A percentile compares a stretch with the other conserved stretches of the same genome.
Conservation (phyloP, 2,329 filamentous ascomycete genomes). For the Aspergillus quadrilineatus region DNA sequence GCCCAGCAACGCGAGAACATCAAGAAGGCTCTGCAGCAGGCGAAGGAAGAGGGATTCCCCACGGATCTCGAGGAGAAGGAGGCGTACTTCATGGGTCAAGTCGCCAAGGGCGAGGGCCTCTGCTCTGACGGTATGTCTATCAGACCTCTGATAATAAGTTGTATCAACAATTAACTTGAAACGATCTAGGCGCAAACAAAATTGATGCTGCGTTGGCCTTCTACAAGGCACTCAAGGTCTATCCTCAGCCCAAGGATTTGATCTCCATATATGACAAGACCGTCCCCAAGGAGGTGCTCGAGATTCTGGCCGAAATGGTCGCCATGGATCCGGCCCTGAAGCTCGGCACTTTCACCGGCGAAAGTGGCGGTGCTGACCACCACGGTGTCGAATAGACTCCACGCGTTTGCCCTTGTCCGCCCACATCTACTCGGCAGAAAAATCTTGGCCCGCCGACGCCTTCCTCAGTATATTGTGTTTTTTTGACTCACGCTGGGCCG, state of each 20-base stretch:
- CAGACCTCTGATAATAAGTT: neutral
- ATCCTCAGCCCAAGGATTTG: slow-evolving; percentile 86
- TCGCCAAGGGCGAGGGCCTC: slow-evolving; percentile 81
- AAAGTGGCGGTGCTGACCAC: slow-evolving; percentile 33
- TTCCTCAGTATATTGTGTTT: slow-evolving; percentile 15
- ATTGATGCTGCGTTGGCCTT: slow-evolving; percentile 90
- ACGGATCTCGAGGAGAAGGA: slow-evolving; percentile 88
- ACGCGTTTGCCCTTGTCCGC: slow-evolving; percentile 20
- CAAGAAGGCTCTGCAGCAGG: slow-evolving; percentile 71
- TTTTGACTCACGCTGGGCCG: slow-evolving; percentile 25
- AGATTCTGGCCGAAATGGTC: slow-evolving; percentile 97
- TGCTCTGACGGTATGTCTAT: slow-evolving; percentile 71
- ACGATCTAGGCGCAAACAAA: slow-evolving; percentile 38
- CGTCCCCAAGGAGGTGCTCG: slow-evolving; percentile 92
- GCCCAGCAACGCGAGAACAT: slow-evolving; percentile 62
- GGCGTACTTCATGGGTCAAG: slow-evolving; percentile 94
- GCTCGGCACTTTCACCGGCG: slow-evolving; percentile 51
- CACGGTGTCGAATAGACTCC: slow-evolving; percentile 38
- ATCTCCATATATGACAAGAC: slow-evolving; percentile 99
- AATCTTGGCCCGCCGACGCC: slow-evolving; percentile 16
- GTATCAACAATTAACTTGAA: slow-evolving; percentile 13
- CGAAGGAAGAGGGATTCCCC: slow-evolving; percentile 90
- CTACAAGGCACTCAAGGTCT: slow-evolving; percentile 98
- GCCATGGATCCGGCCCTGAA: slow-evolving; percentile 77
- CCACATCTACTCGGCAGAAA: slow-evolving; percentile 15